Percentiles rank a stretch among this genome's conserved stretches.
phyloP scores from a whole-genome alignment of 352 stramenopile genomes.

The Pythium coloratum region DNA sequence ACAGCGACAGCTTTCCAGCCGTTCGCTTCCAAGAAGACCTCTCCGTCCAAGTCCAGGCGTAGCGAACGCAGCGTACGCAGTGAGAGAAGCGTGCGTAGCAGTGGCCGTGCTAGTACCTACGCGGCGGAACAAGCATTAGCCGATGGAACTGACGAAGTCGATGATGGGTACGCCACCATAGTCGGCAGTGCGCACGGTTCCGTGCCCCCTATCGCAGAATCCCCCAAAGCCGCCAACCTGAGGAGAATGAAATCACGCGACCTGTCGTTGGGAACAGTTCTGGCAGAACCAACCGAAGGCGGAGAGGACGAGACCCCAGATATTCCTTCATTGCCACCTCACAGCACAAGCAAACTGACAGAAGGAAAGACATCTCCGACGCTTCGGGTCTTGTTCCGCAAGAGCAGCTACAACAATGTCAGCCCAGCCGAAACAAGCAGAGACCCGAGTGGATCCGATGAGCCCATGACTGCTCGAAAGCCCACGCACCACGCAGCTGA shows the following conservation, averaged over 20 bases:
- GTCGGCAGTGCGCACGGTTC: neutral
- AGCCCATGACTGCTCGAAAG: neutral
- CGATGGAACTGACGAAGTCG: neutral
- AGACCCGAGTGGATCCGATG: neutral
- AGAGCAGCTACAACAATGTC: conserved; percentile 20
- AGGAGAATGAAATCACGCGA: neutral
- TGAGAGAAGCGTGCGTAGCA: conserved; percentile 20
- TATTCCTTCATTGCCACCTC: neutral
- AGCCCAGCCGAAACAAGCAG: neutral
- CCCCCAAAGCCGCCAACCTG: neutral
- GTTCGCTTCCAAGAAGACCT: neutral
- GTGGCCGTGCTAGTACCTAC: conserved; percentile 9
- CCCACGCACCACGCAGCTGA: neutral
- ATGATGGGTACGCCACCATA: neutral
- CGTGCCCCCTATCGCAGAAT: neutral
- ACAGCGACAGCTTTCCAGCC: neutral
- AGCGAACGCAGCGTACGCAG: conserved; percentile 4
- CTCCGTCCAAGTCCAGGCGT: neutral
- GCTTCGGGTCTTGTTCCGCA: conserved; percentile 10
- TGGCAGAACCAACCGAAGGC: neutral
- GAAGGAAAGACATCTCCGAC: neutral
- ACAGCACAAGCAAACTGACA: neutral
- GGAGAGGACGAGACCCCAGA: neutral
- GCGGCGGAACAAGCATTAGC: conserved; percentile 2
- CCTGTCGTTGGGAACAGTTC: neutral